Percentiles rank a stretch among this genome's conserved stretches.
phyloP scores from a whole-genome alignment of 164 flowering plant genomes.

The Akebia trifoliata region DNA sequence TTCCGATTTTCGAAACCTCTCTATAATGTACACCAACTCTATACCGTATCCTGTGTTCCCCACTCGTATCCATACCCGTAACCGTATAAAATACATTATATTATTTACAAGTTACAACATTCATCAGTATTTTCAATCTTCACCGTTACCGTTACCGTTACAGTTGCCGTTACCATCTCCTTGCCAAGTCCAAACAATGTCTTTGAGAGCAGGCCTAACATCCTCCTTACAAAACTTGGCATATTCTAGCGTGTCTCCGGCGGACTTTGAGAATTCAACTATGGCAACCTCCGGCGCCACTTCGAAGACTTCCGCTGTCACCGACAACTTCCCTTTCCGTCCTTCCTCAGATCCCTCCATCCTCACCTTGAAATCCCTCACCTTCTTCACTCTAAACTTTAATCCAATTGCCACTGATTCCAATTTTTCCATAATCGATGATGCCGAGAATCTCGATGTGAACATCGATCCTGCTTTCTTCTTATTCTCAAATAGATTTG shows the following conservation, averaged over 20 bases:
- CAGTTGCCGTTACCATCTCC: conserved; percentile 28
- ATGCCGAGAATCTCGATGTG: conserved; percentile 55
- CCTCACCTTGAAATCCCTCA: conserved; percentile 53
- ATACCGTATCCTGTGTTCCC: background rate
- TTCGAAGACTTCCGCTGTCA: conserved; percentile 78
- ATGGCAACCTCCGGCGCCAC: conserved; percentile 68
- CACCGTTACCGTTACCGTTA: background rate
- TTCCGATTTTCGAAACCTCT: background rate
- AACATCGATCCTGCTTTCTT: conserved; percentile 46
- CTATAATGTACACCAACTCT: background rate
- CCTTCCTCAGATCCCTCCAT: conserved; percentile 55
- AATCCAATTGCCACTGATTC: conserved; percentile 49
- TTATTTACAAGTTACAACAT: background rate
- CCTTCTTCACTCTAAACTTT: conserved; percentile 33
- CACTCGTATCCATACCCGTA: background rate
- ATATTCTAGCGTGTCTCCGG: conserved; percentile 74
- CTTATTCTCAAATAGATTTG: conserved; percentile 56
- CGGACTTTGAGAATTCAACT: conserved; percentile 57
- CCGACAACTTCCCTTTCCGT: conserved; percentile 53
- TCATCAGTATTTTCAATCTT: background rate
- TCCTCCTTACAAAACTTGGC: conserved; percentile 57
- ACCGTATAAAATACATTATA: background rate
- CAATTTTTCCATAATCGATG: conserved; percentile 47
- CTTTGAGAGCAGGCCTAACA: conserved; percentile 68
- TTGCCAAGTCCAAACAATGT: conserved; percentile 83